Base-by-base conservation (phyloP, 176 grass and related monocot genomes). In the Lolium multiflorum region DNA sequence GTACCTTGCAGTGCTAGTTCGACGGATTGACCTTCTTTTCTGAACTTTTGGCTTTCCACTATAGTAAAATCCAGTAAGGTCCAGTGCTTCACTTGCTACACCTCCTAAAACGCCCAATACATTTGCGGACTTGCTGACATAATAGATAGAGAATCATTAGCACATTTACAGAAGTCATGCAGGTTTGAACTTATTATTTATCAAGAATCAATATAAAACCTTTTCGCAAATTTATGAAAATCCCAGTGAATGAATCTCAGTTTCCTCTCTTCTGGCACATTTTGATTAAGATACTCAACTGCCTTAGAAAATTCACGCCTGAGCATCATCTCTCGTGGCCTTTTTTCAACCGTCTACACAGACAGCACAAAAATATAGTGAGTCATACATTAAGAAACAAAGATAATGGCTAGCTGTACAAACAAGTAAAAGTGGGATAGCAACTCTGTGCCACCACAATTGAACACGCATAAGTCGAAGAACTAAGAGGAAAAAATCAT, bases 181-280 rank as follows among this genome's bases (percentile, higher is more conserved):
- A 75, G 86, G 43, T 76, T 48, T 60, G 62, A 81, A 81, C 22
- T 61, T 60, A 79, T n/a, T 2, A 84, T 20, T 61, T 60, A 82
- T 25, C 7, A 81, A 90, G 28, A 87, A 79, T 58, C 38, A 71
- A 39, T 87, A 59, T 48, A 66, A 84, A 82, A 96, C 94, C 97
- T 98, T 92, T 98, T 98, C 41, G 94, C 90, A 87, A 98, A 98
- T 83, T 98, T 98, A 88, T 98, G 94, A 77, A 98, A 98, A 94
- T 98, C 97, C 97, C 97, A 98, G 79, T 96, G 97, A 43, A 98
- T 98, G 74, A 98, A 96, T 82, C 89, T 92, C 79, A 98, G 85
- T 48, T 98, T 95, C 85, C 58, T 92, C 70, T 98, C 94, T 91
- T 92, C 88, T 78, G 92, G 88, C 59, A 98, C 79, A 92, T 96